Conservation (phyloP, 768 basidiomycete genomes). For the Porpolomopsis calyptriformis region DNA sequence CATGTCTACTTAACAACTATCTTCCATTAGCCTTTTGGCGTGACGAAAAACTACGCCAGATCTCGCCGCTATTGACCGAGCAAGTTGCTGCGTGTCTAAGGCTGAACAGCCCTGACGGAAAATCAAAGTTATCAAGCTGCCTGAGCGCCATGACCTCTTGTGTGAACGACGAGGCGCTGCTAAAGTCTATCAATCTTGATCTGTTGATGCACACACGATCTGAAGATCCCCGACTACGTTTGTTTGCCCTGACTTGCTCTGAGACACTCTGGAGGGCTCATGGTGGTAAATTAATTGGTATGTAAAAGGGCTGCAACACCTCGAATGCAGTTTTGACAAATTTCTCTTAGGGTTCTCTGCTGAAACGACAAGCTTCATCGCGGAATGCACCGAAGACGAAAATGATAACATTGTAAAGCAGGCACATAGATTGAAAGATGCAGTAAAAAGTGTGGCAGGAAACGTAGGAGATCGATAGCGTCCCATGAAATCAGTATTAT, state of each 20-base stretch:
- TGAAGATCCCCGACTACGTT: slow-evolving; percentile 59
- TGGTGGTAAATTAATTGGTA: slow-evolving; percentile 66
- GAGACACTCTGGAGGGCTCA: slow-evolving; percentile 68
- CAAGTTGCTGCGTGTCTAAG: slow-evolving; percentile 50
- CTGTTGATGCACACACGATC: slow-evolving; percentile 85
- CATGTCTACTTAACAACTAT: neutral
- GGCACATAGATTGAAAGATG: slow-evolving; percentile 55
- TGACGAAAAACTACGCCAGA: slow-evolving; percentile 60
- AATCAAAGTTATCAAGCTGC: slow-evolving; percentile 36
- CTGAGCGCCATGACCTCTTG: slow-evolving; percentile 45
- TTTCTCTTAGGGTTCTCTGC: slow-evolving; percentile 50
- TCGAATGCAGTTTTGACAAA: slow-evolving; percentile 1
- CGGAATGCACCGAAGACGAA: slow-evolving; percentile 82
- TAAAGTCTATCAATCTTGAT: slow-evolving; percentile 75
- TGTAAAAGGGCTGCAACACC: slow-evolving; percentile 14
- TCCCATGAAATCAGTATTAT: slow-evolving; percentile 10
- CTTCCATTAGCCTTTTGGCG: slow-evolving; percentile 73
- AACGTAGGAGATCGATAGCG: too few relatives aligned
- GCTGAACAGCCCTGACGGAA: slow-evolving; percentile 28
- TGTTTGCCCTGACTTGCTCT: slow-evolving; percentile 59
- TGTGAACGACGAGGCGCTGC: slow-evolving; percentile 45
- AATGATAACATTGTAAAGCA: slow-evolving; percentile 71
- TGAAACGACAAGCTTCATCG: slow-evolving; percentile 79
- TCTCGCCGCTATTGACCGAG: slow-evolving; percentile 47
- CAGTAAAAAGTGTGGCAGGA: slow-evolving; percentile 63